A percentile compares a stretch with the other conserved stretches of the same genome.
phyloP scores from a whole-genome alignment of 2,329 filamentous ascomycete species.

The Phyllosticta capitalensis region DNA sequence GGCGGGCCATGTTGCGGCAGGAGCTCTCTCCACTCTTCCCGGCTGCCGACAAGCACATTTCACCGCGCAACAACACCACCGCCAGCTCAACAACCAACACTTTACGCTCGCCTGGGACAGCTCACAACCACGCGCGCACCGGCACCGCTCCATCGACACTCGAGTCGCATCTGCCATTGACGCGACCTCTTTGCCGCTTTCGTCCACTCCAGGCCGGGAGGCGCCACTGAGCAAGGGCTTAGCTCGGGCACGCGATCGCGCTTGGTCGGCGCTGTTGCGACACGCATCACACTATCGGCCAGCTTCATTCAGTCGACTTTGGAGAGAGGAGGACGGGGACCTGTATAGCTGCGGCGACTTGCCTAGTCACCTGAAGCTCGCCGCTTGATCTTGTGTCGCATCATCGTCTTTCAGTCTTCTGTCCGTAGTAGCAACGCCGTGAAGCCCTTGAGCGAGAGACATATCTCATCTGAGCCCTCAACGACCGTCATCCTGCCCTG shows the following conservation, averaged over 20 bases:
- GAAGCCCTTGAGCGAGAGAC: slow-evolving; percentile 20
- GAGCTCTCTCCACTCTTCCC: background rate
- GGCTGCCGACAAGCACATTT: background rate
- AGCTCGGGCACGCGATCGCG: background rate
- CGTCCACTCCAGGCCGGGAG: background rate
- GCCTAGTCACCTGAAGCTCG: slow-evolving; percentile 2
- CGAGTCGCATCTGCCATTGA: background rate
- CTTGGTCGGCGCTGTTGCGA: background rate
- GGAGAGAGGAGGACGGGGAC: background rate
- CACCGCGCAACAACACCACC: background rate
- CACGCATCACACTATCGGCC: background rate
- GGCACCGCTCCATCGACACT: background rate
- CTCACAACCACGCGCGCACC: background rate
- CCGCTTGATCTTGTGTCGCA: slow-evolving; percentile 1
- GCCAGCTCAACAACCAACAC: background rate
- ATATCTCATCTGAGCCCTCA: slow-evolving; percentile 9
- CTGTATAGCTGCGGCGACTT: slow-evolving; percentile 4
- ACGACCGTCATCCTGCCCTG: slow-evolving; percentile 1
- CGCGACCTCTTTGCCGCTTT: background rate
- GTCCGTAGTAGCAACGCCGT: slow-evolving; percentile 15
- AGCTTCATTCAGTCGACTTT: background rate
- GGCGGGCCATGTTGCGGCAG: background rate
- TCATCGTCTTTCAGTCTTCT: slow-evolving; percentile 3
- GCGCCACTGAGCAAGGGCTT: background rate
- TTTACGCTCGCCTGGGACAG: background rate